These are phyloP conservation scores for Kazachstania taianensis DNA, from an alignment of 805 yeast genomes.

Conservation along the genomic window DNA sequence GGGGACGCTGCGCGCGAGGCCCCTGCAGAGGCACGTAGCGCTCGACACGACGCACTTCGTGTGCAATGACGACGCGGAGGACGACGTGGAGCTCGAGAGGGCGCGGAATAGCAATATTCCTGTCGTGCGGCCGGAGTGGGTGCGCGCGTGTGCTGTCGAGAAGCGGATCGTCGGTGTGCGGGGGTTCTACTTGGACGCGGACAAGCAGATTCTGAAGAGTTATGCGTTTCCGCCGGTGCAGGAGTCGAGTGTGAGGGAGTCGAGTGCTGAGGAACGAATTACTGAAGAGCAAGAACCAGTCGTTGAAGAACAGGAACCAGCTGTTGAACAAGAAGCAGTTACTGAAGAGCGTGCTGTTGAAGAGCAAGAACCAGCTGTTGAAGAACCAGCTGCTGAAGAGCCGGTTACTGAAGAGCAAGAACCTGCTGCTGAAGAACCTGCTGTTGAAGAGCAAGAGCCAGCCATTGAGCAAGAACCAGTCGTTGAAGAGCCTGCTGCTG, in stretches of 20 bases:
- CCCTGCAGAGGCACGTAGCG: slow-evolving; percentile 59
- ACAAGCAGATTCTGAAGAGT: slow-evolving; percentile 33
- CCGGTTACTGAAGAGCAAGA: not conserved
- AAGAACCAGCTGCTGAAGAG: slow-evolving; percentile 2
- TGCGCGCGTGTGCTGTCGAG: slow-evolving; percentile 84
- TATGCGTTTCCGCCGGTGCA: slow-evolving; percentile 32
- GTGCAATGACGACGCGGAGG: slow-evolving; percentile 30
- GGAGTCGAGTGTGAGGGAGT: slow-evolving; percentile 10
- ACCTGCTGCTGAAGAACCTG: not conserved
- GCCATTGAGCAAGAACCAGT: slow-evolving; percentile 9
- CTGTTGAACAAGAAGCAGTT: slow-evolving; percentile 3
- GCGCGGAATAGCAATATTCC: slow-evolving; percentile 87
- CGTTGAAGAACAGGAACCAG: slow-evolving; percentile 12
- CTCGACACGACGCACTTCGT: slow-evolving; percentile 93
- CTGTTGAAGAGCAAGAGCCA: slow-evolving; percentile 6
- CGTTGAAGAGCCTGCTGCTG: slow-evolving; percentile 23
- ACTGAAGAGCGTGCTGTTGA: not conserved
- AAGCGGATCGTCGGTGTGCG: slow-evolving; percentile 88
- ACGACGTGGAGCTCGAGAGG: slow-evolving; percentile 48
- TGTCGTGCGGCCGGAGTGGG: slow-evolving; percentile 92
- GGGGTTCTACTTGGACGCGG: slow-evolving; percentile 63
- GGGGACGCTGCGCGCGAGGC: slow-evolving; percentile 69
- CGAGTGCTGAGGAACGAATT: slow-evolving; percentile 19
- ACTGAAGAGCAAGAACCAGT: slow-evolving; percentile 13
- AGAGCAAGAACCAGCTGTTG: slow-evolving; percentile 2